Base-by-base conservation (phyloP, 179 eudicot genomes). In the Nepenthes alata region DNA sequence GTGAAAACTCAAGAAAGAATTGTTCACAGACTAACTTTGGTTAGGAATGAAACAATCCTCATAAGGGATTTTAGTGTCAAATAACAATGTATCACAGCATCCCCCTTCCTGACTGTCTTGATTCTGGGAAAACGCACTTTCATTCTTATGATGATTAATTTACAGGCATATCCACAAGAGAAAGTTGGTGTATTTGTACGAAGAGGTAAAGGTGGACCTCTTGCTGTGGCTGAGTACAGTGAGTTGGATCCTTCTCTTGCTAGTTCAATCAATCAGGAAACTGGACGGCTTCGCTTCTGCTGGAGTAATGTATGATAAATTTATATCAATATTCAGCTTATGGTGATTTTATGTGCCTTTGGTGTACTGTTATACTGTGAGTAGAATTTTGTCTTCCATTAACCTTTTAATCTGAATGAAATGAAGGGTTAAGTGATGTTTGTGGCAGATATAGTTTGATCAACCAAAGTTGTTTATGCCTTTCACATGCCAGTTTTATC, bases 121-220 rank as follows among this genome's bases (percentile, higher is more conserved):
- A 25, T 25, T 25, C 25, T 25, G 25, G 25, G 25, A 25, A 25
- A 25, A 25, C 25, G 25, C 25, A 25, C 25, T 3, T 51, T 11
- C 14, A 12, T 51, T 11, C 14, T 13, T 70, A 49, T 56, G 11
- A 51, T 57, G 25, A 67, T 68, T 65, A 12, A 55, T 59, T 58
- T 67, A 37, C 83, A 91, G 98, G 96, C 98, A 50, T 91, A 93
- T 72, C 98, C 98, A 55, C 98, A 89, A 81, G 98, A 93, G 74
- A 86, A 86, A 70, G 98, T 93, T 71, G 98, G 98, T 47, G 98
- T 91, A 39, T 91, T 91, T 77, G 98, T 91, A 35, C 87, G 80
- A 63, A 82, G 95, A 66, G 96, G 98, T 11, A 91, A 91, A 74
- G 96, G 91, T 52, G 98, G 98, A 52, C 98, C 96, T 37, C 74